Evolutionary conservation across 73 alveolate species (phyloP).

Genomic region (Blepharisma japonicum): DNA sequence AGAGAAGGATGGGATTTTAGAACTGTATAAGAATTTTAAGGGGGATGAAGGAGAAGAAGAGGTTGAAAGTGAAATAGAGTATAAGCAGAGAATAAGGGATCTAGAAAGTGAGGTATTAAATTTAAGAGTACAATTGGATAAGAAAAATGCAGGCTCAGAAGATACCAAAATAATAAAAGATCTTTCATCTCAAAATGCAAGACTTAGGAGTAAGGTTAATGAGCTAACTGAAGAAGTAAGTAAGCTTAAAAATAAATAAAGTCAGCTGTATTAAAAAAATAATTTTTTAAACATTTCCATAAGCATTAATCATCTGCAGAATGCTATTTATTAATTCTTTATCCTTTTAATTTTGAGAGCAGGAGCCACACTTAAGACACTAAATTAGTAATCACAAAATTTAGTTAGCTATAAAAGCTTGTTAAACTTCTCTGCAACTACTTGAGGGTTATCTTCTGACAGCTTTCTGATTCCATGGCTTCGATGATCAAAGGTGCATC

Average conservation of each 20-base stretch:
- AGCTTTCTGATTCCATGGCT: slow-evolving; percentile 11
- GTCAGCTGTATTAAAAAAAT: no score
- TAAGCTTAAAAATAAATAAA: background rate
- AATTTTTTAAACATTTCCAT: no score
- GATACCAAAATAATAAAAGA: slow-evolving; percentile 14
- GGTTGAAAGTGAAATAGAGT: slow-evolving; percentile 1
- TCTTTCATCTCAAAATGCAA: slow-evolving; percentile 9
- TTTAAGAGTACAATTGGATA: background rate
- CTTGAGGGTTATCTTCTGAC: slow-evolving; percentile 22
- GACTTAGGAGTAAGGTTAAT: slow-evolving; percentile 20
- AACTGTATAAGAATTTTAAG: slow-evolving; percentile 6
- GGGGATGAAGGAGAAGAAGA: background rate
- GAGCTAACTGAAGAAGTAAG: slow-evolving; percentile 25
- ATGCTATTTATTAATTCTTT: no score
- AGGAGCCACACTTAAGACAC: no score
- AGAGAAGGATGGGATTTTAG: background rate
- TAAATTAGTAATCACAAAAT: no score
- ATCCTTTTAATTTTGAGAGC: no score
- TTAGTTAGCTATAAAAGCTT: background rate
- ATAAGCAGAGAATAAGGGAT: background rate
- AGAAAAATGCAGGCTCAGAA: slow-evolving; percentile 10
- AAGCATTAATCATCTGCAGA: no score
- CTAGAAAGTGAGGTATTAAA: slow-evolving; percentile 10
- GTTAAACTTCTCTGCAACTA: slow-evolving; percentile 21
- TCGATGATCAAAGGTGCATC: slow-evolving; percentile 7